Percentiles rank a stretch among this genome's conserved stretches.
phyloP scores from a whole-genome alignment of 345 rosid species.

The Acer negundo region DNA sequence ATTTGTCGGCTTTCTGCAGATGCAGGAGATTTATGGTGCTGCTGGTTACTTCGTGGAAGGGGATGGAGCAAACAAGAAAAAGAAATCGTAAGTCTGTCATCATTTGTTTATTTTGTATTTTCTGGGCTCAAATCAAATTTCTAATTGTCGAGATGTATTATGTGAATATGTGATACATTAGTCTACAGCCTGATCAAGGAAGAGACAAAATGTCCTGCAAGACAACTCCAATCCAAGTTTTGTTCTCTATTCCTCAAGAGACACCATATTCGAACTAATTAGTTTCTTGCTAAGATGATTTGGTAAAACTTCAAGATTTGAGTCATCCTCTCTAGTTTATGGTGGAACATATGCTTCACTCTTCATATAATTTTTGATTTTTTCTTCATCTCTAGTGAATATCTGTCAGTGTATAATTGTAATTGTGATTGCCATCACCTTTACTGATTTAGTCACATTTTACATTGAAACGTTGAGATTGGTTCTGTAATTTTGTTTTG shows the following conservation, averaged over 20 bases:
- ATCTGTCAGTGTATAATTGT: not conserved
- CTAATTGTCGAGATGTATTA: not conserved
- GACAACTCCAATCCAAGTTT: not conserved
- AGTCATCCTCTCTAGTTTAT: not conserved
- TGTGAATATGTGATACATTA: not conserved
- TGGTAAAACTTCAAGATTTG: not conserved
- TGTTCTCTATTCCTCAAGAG: not conserved
- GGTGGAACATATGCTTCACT: not conserved
- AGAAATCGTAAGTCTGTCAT: constrained; percentile 42
- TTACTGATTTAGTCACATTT: not conserved
- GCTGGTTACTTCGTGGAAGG: constrained; percentile 86
- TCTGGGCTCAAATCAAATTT: constrained; percentile 1
- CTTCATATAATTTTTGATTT: not conserved
- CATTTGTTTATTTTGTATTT: not conserved
- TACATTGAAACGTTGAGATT: not conserved
- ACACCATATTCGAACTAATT: not conserved
- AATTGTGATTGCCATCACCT: not conserved
- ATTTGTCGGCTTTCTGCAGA: constrained; percentile 39
- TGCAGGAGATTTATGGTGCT: constrained; percentile 93
- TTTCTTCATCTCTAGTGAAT: not conserved
- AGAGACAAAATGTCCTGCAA: not conserved
- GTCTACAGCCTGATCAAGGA: not conserved
- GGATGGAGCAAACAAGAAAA: constrained; percentile 45
- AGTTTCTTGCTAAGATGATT: not conserved
- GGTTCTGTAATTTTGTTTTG: constrained; percentile 4